Evolutionary conservation across 2,329 filamentous ascomycete genomes (phyloP).

Genomic region (Paradendryphiella salina): DNA sequence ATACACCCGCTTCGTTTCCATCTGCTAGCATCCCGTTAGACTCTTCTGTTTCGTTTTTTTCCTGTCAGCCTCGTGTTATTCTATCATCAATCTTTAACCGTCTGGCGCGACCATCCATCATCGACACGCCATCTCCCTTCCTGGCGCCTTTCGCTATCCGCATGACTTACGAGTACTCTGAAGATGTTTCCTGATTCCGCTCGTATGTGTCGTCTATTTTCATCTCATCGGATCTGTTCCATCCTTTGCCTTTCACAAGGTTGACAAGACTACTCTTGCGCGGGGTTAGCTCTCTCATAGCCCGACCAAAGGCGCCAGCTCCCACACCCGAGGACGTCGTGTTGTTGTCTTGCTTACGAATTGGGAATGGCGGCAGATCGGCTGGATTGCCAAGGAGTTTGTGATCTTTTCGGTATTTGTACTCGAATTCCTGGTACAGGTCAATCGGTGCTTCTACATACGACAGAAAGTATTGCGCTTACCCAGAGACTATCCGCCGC

Average conservation of each 20-base stretch:
- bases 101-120: background rate
- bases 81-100: background rate
- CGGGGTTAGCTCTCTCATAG: slow-evolving; percentile 42
- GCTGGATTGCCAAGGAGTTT: slow-evolving; percentile 26
- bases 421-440: slow-evolving; percentile 38
- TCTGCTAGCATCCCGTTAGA: background rate
- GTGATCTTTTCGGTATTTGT: slow-evolving; percentile 38
- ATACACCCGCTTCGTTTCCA: background rate
- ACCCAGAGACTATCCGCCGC: slow-evolving; percentile 44
- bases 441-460: background rate
- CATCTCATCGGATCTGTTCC: slow-evolving; percentile 29
- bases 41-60: too few relatives aligned
- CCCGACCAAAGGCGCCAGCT: slow-evolving; percentile 34
- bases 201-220: slow-evolving; percentile 7
- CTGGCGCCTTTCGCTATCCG: background rate
- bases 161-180: slow-evolving; percentile 3
- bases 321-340: slow-evolving; percentile 17
- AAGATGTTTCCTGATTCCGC: slow-evolving; percentile 8
- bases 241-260: slow-evolving; percentile 40
- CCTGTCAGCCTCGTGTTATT: background rate
- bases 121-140: background rate
- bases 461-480: background rate
- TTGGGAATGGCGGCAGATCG: slow-evolving; percentile 19
- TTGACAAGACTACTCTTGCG: slow-evolving; percentile 43
- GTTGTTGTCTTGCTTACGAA: slow-evolving; percentile 29